Conservation (phyloP, 331 rosid species). For the Pyracantha coccinea region DNA sequence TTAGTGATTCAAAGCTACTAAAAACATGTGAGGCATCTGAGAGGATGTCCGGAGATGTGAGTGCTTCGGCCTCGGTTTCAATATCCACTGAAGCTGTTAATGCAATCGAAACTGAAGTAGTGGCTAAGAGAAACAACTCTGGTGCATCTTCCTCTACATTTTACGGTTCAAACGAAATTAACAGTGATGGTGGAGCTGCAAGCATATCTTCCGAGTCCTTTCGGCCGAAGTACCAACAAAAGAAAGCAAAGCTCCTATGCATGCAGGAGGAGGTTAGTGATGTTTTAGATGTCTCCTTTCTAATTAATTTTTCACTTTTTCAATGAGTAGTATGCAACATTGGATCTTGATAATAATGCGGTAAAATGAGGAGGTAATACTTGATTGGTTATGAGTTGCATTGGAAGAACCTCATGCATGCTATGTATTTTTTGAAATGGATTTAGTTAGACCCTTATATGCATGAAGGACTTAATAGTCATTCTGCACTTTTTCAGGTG, state of each 20-base stretch:
- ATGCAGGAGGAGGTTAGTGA: constrained; percentile 90
- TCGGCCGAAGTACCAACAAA: constrained; percentile 53
- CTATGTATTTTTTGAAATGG: not conserved
- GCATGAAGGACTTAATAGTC: too few species aligned
- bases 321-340: not conserved
- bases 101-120: constrained; percentile 30
- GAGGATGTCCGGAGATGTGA: constrained; percentile 26
- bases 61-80: constrained; percentile 30
- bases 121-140: constrained; percentile 24
- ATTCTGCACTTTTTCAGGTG: too few species aligned
- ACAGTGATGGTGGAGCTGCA: constrained; percentile 33
- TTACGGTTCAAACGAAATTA: constrained; percentile 43
- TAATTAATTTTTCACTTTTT: not conserved
- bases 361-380: not conserved
- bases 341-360: not conserved
- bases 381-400: not conserved
- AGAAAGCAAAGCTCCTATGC: constrained; percentile 65
- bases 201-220: constrained; percentile 35
- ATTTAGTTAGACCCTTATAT: too few species aligned
- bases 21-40: constrained; percentile 28
- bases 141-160: constrained; percentile 48
- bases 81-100: constrained; percentile 9
- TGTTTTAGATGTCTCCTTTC: not conserved
- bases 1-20: constrained; percentile 13
- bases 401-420: not conserved